Base-by-base conservation (phyloP, 129 eudicot genomes). In the Sambucus nigra region DNA sequence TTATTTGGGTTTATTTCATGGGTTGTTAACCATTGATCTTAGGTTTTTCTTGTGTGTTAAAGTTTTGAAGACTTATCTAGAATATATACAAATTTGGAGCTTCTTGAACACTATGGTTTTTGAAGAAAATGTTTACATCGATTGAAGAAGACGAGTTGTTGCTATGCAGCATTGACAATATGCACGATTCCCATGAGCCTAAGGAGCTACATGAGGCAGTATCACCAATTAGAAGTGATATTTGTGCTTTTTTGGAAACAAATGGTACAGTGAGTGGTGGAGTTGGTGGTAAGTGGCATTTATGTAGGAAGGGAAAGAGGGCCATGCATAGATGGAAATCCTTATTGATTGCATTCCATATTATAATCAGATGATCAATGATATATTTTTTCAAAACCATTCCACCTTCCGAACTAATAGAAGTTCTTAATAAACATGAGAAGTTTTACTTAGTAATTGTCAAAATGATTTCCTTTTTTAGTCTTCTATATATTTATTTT, bases 21-120 rank as follows among this genome's bases (percentile, higher is more conserved):
- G n/a, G n/a, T n/a, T n/a, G n/a, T n/a, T n/a, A n/a, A n/a, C n/a
- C n/a, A n/a, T n/a, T n/a, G n/a, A n/a, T n/a, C n/a, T n/a, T n/a
- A n/a, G n/a, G n/a, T n/a, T n/a, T n/a, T n/a, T n/a, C n/a, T n/a
- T n/a, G n/a, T n/a, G n/a, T n/a, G n/a, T n/a, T n/a, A n/a, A n/a
- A n/a, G n/a, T n/a, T n/a, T n/a, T n/a, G n/a, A n/a, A n/a, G n/a
- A n/a, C n/a, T n/a, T n/a, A n/a, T n/a, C n/a, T 50, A 95, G 99
- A 51, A 82, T 84, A 47, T 86, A 91, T 69, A 82, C 95, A 24
- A 91, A 91, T 55, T 50, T 86, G 74, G 99, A 91, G 70, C 94
- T 91, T 64, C 94, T 91, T 16, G 95, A 91, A 59, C 99, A 86
- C 67, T 91, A 91, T 25, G 95, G 99, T 18, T 91, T 91, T 55